Evolutionary conservation across 2,329 filamentous ascomycete genomes (phyloP).

Genomic region (Fusarium miscanthi): DNA sequence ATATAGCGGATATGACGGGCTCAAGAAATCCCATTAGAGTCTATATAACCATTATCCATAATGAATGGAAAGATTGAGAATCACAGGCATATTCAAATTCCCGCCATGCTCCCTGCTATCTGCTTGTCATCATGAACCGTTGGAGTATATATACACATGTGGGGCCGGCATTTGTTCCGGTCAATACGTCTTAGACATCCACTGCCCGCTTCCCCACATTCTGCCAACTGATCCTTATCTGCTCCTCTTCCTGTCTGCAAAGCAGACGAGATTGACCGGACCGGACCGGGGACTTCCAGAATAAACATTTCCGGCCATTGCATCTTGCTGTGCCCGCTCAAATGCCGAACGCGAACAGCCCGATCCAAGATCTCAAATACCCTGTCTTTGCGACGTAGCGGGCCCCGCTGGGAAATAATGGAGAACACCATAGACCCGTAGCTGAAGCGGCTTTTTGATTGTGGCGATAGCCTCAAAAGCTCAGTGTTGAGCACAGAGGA

Average conservation of each 20-base stretch:
- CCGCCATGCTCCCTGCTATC: neutral
- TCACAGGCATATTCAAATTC: neutral
- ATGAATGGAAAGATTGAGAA: neutral
- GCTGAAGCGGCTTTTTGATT: slow-evolving; percentile 2
- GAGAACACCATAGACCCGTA: slow-evolving; percentile 37
- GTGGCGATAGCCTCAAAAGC: slow-evolving; percentile 37
- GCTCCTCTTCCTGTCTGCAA: neutral
- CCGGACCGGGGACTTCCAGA: slow-evolving; percentile 23
- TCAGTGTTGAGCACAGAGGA: no score
- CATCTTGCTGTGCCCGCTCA: slow-evolving; percentile 9
- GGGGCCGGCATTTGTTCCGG: slow-evolving; percentile 44
- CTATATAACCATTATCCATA: neutral
- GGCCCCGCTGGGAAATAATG: neutral
- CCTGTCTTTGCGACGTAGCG: slow-evolving; percentile 20
- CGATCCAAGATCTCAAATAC: slow-evolving; percentile 28
- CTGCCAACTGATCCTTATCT: neutral
- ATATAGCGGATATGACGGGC: neutral
- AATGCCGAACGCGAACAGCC: slow-evolving; percentile 32
- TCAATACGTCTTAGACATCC: slow-evolving; percentile 25
- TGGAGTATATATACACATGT: neutral
- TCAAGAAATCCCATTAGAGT: neutral
- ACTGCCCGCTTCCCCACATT: slow-evolving; percentile 12
- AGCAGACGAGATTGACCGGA: slow-evolving; percentile 16
- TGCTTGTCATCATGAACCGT: neutral
- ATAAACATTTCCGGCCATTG: slow-evolving; percentile 2